Base-by-base conservation (phyloP, 164 flowering plant species). In the Liriodendron chinense region DNA sequence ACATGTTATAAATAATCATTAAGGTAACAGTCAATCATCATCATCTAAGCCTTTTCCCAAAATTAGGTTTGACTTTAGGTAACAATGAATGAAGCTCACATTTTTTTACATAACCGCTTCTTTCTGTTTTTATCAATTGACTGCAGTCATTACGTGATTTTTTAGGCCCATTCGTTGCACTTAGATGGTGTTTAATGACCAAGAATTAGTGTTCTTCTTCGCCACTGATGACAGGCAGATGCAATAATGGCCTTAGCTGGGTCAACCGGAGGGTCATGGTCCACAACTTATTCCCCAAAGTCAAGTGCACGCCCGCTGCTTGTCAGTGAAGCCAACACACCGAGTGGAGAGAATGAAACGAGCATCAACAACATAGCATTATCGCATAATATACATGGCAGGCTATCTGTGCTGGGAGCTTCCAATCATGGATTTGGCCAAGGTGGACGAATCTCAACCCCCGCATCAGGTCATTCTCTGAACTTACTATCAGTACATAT, bases 231-330 rank as follows among this genome's bases (percentile, higher is more conserved):
- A 80, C 96, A 95, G 99, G 99, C 97, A 62, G 98, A 95, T 77
- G 89, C 92, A 47, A 91, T 95, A 78, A 92, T 95, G 99, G 87
- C 94, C 64, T 81, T 95, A 59, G 99, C 99, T 67, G 99, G 97
- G 71, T 92, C 98, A 73, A 91, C 85, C 79, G 96, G 96, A 75
- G 91, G 92, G 72, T 93, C 99, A n/a, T 95, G 96, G 97, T 93
- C 98, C 3, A 92, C 99, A 75, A 82, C 85, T 20, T 88, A 78
- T 77, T 82, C 85, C 1, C 83, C 90, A 10, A 93, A 88, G 76
- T 80, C 94, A 24, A 72, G 66, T 50, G 69, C 13, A 5, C 82
- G 71, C 56, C 79, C 80, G 10, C 74, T 81, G 50, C 66, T 34
- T 47, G 59, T 53, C 59, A 74, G 74, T 74, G 94, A 88, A 72